A percentile compares a stretch with the other conserved stretches of the same genome.
These are phyloP conservation scores for Lichenothelia convexa DNA, from an alignment of 495 filamentous ascomycete genomes.

Conservation along the genomic window DNA sequence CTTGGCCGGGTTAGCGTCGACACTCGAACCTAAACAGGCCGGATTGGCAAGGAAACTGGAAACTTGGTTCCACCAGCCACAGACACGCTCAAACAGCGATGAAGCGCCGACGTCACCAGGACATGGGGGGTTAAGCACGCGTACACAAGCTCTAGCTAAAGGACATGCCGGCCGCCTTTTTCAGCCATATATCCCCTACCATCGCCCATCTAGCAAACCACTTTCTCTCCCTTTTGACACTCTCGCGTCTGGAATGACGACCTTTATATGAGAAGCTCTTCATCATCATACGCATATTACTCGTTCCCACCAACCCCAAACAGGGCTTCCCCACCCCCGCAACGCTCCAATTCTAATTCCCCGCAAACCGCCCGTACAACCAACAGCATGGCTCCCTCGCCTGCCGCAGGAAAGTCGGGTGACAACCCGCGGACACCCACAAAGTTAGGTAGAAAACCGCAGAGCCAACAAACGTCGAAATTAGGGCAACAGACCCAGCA, in stretches of 20 bases:
- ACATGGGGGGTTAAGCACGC: too few relatives aligned
- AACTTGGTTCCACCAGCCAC: too few relatives aligned
- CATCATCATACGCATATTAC: slow-evolving; percentile 31
- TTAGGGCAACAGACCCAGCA: slow-evolving; percentile 19
- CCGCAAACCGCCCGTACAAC: slow-evolving; percentile 19
- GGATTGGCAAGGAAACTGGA: too few relatives aligned
- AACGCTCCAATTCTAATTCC: slow-evolving; percentile 15
- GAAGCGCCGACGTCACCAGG: too few relatives aligned
- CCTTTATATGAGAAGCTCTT: slow-evolving; percentile 27
- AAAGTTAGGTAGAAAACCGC: slow-evolving; percentile 31
- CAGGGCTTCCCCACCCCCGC: slow-evolving; percentile 20
- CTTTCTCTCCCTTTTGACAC: slow-evolving; percentile 2
- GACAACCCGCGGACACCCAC: slow-evolving; percentile 29
- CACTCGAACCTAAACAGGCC: too few relatives aligned
- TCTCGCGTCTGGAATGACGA: slow-evolving; percentile 6
- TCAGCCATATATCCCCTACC: too few relatives aligned
- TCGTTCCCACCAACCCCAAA: slow-evolving; percentile 32
- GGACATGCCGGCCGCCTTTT: too few relatives aligned
- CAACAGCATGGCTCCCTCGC: slow-evolving; percentile 27
- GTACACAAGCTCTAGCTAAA: too few relatives aligned
- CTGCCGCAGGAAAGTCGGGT: slow-evolving; percentile 27
- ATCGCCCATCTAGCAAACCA: background rate
- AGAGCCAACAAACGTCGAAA: slow-evolving; percentile 24
- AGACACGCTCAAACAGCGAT: too few relatives aligned
- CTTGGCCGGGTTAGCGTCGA: too few relatives aligned